phyloP scores from a whole-genome alignment of 2,329 filamentous ascomycete species.

The Blumeria graminis region DNA sequence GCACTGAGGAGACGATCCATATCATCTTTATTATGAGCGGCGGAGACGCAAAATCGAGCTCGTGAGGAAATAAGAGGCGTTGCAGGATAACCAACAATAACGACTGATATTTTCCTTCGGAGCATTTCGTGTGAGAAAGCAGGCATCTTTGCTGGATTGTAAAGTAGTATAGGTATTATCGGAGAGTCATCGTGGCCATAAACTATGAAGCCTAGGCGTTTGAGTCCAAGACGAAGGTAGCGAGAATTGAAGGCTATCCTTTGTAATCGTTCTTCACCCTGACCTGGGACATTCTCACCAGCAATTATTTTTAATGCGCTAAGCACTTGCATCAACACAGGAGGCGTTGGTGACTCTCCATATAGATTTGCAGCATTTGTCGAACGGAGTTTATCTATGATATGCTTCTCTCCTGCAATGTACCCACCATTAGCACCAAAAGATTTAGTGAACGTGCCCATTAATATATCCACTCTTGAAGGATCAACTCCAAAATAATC shows the following conservation, averaged over 20 bases:
- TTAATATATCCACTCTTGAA: constrained; percentile 72
- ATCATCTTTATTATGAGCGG: constrained; percentile 95
- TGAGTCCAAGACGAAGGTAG: constrained; percentile 90
- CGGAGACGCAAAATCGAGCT: constrained; percentile 84
- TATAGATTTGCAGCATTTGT: constrained; percentile 71
- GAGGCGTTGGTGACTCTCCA: constrained; percentile 69
- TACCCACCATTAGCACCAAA: constrained; percentile 97
- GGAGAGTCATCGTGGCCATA: constrained; percentile 96
- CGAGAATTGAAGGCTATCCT: constrained; percentile 94
- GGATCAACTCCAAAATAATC: constrained; percentile 92
- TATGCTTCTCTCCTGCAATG: constrained; percentile 64
- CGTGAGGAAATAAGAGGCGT: constrained; percentile 88
- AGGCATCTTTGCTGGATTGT: constrained; percentile 97
- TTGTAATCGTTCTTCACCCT: constrained; percentile 87
- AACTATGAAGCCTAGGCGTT: constrained; percentile 88
- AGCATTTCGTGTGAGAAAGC: constrained; percentile 98
- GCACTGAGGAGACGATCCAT: constrained; percentile 71
- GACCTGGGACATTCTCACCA: constrained; percentile 66
- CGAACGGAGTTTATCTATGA: constrained; percentile 75
- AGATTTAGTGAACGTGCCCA: constrained; percentile 96
- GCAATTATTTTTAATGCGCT: constrained; percentile 70
- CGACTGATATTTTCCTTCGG: constrained; percentile 87
- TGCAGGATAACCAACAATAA: constrained; percentile 90
- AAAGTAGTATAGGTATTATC: constrained; percentile 82
- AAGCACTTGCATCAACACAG: constrained; percentile 75